These are phyloP conservation scores for Penicillium crustosum DNA, from an alignment of 2,329 filamentous ascomycete genomes.

Conservation along the genomic window DNA sequence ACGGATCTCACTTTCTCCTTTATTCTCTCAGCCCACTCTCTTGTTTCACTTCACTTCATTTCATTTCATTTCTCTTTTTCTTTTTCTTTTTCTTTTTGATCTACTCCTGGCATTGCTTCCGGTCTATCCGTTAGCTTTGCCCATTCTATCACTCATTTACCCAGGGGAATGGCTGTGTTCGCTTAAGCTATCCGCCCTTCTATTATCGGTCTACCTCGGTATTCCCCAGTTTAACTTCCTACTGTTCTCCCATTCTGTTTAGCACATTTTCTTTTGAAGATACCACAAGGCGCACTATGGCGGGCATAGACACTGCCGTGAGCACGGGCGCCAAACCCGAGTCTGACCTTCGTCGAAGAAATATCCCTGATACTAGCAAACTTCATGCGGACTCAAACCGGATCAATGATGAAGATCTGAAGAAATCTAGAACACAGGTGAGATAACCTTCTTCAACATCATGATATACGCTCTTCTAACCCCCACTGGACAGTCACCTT, in stretches of 20 bases:
- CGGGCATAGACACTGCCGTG: slow-evolving; percentile 33
- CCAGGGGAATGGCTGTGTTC: slow-evolving; percentile 21
- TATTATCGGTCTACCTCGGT: slow-evolving; percentile 4
- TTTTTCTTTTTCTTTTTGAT: slow-evolving; percentile 3
- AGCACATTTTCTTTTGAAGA: background rate
- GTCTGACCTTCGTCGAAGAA: slow-evolving; percentile 44
- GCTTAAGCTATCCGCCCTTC: slow-evolving; percentile 12
- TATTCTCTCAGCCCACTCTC: slow-evolving; percentile 8
- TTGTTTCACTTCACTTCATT: slow-evolving; percentile 11
- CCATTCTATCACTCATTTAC: slow-evolving; percentile 11
- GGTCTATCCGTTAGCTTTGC: slow-evolving; percentile 4
- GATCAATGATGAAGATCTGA: slow-evolving; percentile 31
- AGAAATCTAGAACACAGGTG: slow-evolving; percentile 41
- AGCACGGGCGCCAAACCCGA: slow-evolving; percentile 37
- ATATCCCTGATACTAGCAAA: slow-evolving; percentile 38
- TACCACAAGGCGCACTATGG: slow-evolving; percentile 27
- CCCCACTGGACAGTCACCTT: slow-evolving; percentile 29
- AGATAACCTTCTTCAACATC: slow-evolving; percentile 5
- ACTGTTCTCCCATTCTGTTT: background rate
- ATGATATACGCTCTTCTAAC: slow-evolving; percentile 4
- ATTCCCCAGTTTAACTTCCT: background rate
- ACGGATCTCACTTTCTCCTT: slow-evolving; percentile 17
- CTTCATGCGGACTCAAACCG: slow-evolving; percentile 24
- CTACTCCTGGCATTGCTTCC: slow-evolving; percentile 4
- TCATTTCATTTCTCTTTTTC: slow-evolving; percentile 9